phyloP scores from a whole-genome alignment of 768 basidiomycete genomes.

The Boletus coccyginus region DNA sequence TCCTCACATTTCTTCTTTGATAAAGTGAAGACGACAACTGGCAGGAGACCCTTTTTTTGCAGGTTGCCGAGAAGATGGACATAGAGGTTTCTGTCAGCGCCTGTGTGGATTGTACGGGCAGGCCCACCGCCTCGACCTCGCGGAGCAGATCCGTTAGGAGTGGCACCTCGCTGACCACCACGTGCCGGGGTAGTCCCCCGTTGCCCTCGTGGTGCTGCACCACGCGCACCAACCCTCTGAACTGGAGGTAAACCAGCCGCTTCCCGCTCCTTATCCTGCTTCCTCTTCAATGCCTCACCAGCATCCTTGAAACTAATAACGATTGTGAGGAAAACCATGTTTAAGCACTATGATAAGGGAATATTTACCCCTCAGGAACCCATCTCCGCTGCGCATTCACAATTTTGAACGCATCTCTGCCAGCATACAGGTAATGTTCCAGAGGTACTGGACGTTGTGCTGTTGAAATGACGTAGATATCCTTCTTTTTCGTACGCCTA shows the following conservation, averaged over 20 bases:
- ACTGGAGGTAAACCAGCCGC: constrained; percentile 89
- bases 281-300: constrained; percentile 80
- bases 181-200: constrained; percentile 49
- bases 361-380: constrained; percentile 70
- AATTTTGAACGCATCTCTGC: constrained; percentile 90
- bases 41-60: constrained; percentile 81
- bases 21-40: constrained; percentile 95
- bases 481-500: constrained; percentile 98
- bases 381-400: constrained; percentile 73
- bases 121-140: constrained; percentile 46
- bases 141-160: constrained; percentile 34
- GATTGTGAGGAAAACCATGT: constrained; percentile 1
- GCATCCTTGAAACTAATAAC: constrained; percentile 80
- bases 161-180: constrained; percentile 52
- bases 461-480: constrained; percentile 98
- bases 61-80: constrained; percentile 87
- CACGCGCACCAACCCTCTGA: constrained; percentile 79
- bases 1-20: constrained; percentile 98
- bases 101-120: constrained; percentile 59
- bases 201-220: constrained; percentile 51
- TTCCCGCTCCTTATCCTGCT: constrained; percentile 98
- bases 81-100: constrained; percentile 86
- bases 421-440: constrained; percentile 95
- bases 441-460: constrained; percentile 94
- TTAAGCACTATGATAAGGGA: not conserved